Evolutionary conservation across 106 monocot genomes (phyloP).

Genomic region (Platanthera zijinensis): DNA sequence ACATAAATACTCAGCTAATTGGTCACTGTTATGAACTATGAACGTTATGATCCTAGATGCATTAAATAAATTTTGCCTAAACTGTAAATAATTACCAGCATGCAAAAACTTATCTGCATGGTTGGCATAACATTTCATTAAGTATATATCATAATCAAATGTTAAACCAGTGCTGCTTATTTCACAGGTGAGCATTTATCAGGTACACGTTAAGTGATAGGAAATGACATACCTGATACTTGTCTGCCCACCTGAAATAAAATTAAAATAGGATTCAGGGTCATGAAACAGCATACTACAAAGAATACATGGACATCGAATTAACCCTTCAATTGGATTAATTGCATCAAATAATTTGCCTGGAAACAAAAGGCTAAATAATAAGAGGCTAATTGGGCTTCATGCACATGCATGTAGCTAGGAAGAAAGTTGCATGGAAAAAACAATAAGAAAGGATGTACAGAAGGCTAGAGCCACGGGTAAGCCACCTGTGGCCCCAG

Average conservation of each 20-base stretch:
- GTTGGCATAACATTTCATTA: background rate
- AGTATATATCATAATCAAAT: background rate
- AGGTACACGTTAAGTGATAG: background rate
- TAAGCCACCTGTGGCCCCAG: too few relatives aligned
- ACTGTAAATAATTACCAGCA: background rate
- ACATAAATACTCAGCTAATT: background rate
- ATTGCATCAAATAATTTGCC: background rate
- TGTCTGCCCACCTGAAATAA: slow-evolving; percentile 69
- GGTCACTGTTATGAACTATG: background rate
- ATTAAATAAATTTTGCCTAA: background rate
- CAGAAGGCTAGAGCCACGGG: background rate
- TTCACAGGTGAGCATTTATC: background rate
- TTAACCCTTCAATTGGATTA: background rate
- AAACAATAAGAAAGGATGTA: background rate
- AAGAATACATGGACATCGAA: background rate
- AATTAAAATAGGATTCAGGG: slow-evolving; percentile 16
- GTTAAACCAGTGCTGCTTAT: background rate
- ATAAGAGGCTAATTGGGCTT: background rate
- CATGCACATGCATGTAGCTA: background rate
- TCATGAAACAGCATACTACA: background rate
- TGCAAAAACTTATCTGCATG: background rate
- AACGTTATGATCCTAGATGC: background rate
- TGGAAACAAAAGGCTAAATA: background rate
- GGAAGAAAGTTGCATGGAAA: background rate
- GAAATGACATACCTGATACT: slow-evolving; percentile 53